A percentile compares a stretch with the other conserved stretches of the same genome.
phyloP scores from a whole-genome alignment of 2,329 filamentous ascomycete genomes.

The Myriosclerotinia curreyana region DNA sequence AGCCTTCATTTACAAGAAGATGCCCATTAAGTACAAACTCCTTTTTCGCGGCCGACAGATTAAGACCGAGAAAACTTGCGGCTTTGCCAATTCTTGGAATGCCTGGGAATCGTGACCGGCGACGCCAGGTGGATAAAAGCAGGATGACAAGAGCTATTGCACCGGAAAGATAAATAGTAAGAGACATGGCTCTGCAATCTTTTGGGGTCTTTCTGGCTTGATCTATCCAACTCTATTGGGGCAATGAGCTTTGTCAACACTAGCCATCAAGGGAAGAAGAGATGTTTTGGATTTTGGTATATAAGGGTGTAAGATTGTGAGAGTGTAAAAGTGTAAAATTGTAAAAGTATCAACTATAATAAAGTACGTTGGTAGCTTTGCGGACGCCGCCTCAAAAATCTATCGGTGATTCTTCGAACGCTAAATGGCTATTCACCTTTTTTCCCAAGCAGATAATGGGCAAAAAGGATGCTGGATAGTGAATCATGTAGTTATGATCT shows the following conservation, averaged over 20 bases:
- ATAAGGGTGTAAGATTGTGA: neutral
- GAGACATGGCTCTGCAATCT: neutral
- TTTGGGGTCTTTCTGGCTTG: neutral
- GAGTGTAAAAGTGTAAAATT: no score
- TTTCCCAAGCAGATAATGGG: neutral
- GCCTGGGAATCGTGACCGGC: neutral
- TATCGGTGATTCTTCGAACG: neutral
- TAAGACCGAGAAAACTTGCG: neutral
- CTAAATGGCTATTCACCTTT: no score
- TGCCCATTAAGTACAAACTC: constrained; percentile 9
- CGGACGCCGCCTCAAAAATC: no score
- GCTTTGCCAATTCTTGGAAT: constrained; percentile 9
- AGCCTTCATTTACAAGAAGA: constrained; percentile 1
- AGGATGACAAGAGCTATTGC: neutral
- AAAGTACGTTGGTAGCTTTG: neutral
- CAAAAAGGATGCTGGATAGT: neutral
- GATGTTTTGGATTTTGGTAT: neutral
- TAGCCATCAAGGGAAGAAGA: neutral
- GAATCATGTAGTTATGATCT: neutral
- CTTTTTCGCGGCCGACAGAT: neutral
- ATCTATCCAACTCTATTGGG: neutral
- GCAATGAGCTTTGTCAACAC: no score
- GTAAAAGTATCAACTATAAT: no score
- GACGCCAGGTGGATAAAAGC: neutral
- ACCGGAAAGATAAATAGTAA: neutral